Evolutionary conservation across 2,329 filamentous ascomycete genomes (phyloP).

Genomic region (Penicillium sp.): DNA sequence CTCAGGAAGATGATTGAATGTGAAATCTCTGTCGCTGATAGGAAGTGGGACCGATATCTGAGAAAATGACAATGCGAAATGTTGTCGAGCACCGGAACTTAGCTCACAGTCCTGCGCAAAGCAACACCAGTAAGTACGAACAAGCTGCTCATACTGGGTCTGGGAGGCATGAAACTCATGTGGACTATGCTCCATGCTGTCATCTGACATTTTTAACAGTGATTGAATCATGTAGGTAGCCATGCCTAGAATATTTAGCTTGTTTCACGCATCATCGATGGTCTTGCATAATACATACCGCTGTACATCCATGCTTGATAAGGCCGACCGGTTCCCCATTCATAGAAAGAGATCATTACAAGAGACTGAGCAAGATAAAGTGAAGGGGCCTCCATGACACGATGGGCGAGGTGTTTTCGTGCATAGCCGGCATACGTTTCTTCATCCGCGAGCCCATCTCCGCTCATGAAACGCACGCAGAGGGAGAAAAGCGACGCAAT

Average conservation of each 20-base stretch:
- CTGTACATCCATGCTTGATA: slow-evolving; percentile 43
- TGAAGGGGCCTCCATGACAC: slow-evolving; percentile 35
- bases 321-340: slow-evolving; percentile 37
- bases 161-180: slow-evolving; percentile 34
- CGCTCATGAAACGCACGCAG: slow-evolving; percentile 34
- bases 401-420: slow-evolving; percentile 30
- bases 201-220: slow-evolving; percentile 36
- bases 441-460: slow-evolving; percentile 23
- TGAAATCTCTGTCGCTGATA: slow-evolving; percentile 38
- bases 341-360: slow-evolving; percentile 38
- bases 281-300: slow-evolving; percentile 20
- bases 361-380: slow-evolving; percentile 37
- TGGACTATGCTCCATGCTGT: slow-evolving; percentile 38
- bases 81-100: slow-evolving; percentile 37
- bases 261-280: not conserved
- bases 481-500: slow-evolving; percentile 35
- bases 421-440: slow-evolving; percentile 36
- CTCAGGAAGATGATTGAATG: slow-evolving; percentile 27
- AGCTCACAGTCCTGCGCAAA: slow-evolving; percentile 41
- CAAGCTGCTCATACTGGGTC: slow-evolving; percentile 38
- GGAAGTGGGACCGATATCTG: slow-evolving; percentile 39
- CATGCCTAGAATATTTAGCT: slow-evolving; percentile 30
- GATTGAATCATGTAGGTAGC: slow-evolving; percentile 42
- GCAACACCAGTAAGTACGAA: slow-evolving; percentile 40
- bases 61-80: slow-evolving; percentile 38